These are phyloP conservation scores for Bathelium albidoporum DNA, from an alignment of 495 filamentous ascomycete genomes.

Conservation along the genomic window DNA sequence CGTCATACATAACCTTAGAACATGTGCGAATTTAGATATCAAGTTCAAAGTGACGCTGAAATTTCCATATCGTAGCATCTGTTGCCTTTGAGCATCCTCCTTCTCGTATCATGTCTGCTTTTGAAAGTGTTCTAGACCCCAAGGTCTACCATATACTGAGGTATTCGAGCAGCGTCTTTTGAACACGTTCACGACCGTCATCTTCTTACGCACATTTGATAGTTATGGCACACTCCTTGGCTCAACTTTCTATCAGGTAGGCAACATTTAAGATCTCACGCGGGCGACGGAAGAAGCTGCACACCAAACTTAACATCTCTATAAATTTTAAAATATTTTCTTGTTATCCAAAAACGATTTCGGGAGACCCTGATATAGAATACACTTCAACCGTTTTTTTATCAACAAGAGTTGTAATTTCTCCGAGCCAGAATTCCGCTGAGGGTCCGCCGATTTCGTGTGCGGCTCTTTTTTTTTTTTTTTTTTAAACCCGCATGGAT, in stretches of 20 bases:
- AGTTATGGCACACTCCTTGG: conserved; percentile 76
- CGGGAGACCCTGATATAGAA: no score
- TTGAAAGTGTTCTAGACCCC: conserved; percentile 43
- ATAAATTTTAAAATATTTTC: no score
- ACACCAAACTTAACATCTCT: no score
- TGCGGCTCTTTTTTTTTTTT: no score
- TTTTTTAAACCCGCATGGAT: no score
- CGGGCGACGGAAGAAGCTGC: no score
- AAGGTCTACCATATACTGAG: conserved; percentile 70
- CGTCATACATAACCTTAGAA: not conserved
- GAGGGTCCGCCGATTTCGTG: no score
- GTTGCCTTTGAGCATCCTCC: not conserved
- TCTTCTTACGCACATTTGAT: conserved; percentile 2
- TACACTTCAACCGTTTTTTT: no score
- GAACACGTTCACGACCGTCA: not conserved
- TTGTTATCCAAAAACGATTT: no score
- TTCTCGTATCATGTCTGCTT: conserved; percentile 32
- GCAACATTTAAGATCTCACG: not conserved
- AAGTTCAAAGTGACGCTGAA: not conserved
- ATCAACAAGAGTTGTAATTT: no score
- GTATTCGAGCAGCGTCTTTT: conserved; percentile 39
- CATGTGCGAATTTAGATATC: not conserved
- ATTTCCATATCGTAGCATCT: not conserved
- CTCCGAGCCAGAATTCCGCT: no score
- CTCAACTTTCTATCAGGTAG: conserved; percentile 43